Percentiles rank a stretch among this genome's conserved stretches.
phyloP scores from a whole-genome alignment of 352 stramenopile species.

The Phytophthora brassicae region DNA sequence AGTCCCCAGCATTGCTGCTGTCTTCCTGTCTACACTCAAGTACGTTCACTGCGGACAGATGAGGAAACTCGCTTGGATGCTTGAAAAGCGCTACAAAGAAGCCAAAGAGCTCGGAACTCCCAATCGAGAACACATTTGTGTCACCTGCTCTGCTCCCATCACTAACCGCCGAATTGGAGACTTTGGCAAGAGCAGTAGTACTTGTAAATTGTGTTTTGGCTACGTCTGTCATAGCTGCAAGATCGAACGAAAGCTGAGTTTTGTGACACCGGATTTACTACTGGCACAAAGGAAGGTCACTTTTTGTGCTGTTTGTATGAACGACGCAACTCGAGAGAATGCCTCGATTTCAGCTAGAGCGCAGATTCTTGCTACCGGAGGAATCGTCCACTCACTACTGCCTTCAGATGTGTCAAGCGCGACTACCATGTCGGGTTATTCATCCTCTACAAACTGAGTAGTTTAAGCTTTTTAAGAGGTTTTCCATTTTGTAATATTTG shows the following conservation, averaged over 20 bases:
- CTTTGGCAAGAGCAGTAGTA: conserved; percentile 34
- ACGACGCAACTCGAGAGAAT: conserved; percentile 27
- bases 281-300: conserved; percentile 31
- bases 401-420: conserved; percentile 12
- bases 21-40: conserved; percentile 29
- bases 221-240: conserved; percentile 35
- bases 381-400: conserved; percentile 7
- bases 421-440: conserved; percentile 20
- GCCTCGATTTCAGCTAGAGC: conserved; percentile 24
- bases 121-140: conserved; percentile 35
- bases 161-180: conserved; percentile 20
- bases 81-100: conserved; percentile 34
- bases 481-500: too few relatives aligned
- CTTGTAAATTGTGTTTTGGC: conserved; percentile 41
- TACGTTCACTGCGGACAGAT: conserved; percentile 46
- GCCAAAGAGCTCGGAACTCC: conserved; percentile 32
- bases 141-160: conserved; percentile 25
- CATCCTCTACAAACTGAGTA: conserved; percentile 10
- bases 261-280: conserved; percentile 36
- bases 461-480: neutral
- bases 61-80: conserved; percentile 59
- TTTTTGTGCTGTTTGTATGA: conserved; percentile 41
- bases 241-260: conserved; percentile 36
- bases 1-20: conserved; percentile 34
- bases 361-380: conserved; percentile 19